A percentile compares a stretch with the other conserved stretches of the same genome.
phyloP scores from a whole-genome alignment of 2,329 filamentous ascomycete species.

The Daldinia sp. region DNA sequence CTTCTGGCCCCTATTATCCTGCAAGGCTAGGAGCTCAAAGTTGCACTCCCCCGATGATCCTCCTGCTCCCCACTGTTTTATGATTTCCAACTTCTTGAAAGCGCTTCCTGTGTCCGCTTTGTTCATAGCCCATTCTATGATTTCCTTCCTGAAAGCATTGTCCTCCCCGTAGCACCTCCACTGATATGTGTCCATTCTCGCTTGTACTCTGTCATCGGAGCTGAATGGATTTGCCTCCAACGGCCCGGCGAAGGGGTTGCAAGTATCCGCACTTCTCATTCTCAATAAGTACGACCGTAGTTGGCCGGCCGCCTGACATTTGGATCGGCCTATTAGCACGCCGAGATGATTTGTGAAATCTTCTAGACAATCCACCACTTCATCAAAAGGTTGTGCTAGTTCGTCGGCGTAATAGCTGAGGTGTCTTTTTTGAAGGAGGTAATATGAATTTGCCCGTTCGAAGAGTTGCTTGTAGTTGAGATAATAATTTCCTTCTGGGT shows the following conservation, averaged over 20 bases:
- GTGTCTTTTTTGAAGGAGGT: neutral
- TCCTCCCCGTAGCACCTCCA: neutral
- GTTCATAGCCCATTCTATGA: neutral
- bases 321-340: neutral
- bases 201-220: neutral
- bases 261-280: neutral
- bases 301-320: neutral
- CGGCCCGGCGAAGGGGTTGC: neutral
- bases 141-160: neutral
- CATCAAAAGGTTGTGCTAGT: neutral
- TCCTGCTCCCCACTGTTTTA: no score
- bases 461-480: neutral
- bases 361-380: neutral
- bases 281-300: neutral
- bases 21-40: no score
- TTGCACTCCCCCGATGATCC: no score
- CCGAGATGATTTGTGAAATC: neutral
- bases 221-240: neutral
- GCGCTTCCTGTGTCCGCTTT: no score
- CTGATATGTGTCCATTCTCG: neutral
- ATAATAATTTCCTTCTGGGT: no score
- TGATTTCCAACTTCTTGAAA: no score
- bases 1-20: no score
- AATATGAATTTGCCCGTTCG: neutral
- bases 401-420: neutral